Percentiles rank a stretch among this genome's conserved stretches.
These are phyloP conservation scores for Coprinopsis cinerea DNA, from an alignment of 768 basidiomycete species.

Conservation along the genomic window DNA sequence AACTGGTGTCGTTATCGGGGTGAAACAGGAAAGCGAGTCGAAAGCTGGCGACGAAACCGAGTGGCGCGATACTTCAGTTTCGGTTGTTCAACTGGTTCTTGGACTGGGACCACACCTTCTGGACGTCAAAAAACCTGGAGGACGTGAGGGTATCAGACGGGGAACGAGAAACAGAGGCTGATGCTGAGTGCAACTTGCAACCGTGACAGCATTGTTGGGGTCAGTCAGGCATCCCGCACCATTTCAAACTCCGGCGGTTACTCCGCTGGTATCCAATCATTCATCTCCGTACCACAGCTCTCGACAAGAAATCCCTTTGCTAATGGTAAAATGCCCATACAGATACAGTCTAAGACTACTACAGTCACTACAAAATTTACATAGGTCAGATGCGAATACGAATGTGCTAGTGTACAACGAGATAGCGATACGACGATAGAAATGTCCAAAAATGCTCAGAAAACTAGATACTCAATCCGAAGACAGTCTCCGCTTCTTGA, in stretches of 20 bases:
- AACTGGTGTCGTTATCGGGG: constrained; percentile 19
- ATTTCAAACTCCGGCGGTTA: background rate
- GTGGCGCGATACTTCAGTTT: constrained; percentile 16
- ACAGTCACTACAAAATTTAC: background rate
- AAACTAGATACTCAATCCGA: constrained; percentile 6
- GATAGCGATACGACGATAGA: constrained; percentile 2
- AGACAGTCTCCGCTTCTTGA: constrained; percentile 46
- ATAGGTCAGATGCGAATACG: constrained; percentile 1
- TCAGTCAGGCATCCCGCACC: background rate
- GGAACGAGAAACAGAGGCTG: background rate
- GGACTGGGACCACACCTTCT: too few relatives aligned
- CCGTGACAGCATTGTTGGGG: background rate
- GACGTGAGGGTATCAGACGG: constrained; percentile 11
- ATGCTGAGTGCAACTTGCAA: background rate
- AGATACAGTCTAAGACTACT: background rate
- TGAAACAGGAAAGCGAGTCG: constrained; percentile 13
- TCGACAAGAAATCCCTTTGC: background rate
- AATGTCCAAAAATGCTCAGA: constrained; percentile 1
- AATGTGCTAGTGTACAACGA: constrained; percentile 3
- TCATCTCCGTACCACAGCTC: background rate
- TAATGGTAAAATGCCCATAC: background rate
- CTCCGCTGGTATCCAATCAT: too few relatives aligned
- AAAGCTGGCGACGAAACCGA: constrained; percentile 6
- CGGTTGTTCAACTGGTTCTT: too few relatives aligned
- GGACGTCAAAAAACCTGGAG: too few relatives aligned